phyloP scores from a whole-genome alignment of 1,284 basidiomycete genomes.

The Sphagnurus paluster region DNA sequence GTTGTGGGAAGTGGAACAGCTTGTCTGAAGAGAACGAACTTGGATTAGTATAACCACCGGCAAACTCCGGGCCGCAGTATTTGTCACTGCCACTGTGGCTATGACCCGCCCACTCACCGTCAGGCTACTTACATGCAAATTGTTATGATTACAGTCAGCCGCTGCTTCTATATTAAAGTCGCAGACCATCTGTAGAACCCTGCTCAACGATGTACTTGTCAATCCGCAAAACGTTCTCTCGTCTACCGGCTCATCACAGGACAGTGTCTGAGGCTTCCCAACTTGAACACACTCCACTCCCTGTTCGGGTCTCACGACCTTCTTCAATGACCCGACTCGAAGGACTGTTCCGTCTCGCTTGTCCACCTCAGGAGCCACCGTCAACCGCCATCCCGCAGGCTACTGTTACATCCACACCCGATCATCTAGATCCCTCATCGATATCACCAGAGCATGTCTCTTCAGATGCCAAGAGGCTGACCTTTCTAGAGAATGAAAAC shows the following conservation, averaged over 20 bases:
- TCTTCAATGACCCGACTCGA: slow-evolving; percentile 15
- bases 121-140: neutral
- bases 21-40: neutral
- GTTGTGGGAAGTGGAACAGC: slow-evolving; percentile 15
- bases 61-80: slow-evolving; percentile 12
- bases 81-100: too few relatives aligned
- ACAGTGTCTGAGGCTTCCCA: slow-evolving; percentile 18
- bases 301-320: neutral
- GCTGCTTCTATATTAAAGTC: too few relatives aligned
- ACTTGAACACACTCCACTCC: neutral
- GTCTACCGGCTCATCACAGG: slow-evolving; percentile 21
- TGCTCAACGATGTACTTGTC: slow-evolving; percentile 16
- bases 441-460: slow-evolving; percentile 1
- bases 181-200: too few relatives aligned
- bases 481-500: slow-evolving; percentile 29
- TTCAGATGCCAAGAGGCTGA: slow-evolving; percentile 20
- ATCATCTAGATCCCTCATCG: neutral
- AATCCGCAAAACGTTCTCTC: slow-evolving; percentile 19
- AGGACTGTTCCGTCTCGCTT: neutral
- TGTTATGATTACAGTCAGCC: too few relatives aligned
- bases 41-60: slow-evolving; percentile 9
- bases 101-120: neutral
- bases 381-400: neutral
- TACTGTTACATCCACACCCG: neutral
- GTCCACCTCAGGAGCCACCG: neutral